Evolutionary conservation across 805 yeast genomes (phyloP), one percentile per base, ranked within the genome.

Genomic region (Schwanniomyces yamadae): DNA sequence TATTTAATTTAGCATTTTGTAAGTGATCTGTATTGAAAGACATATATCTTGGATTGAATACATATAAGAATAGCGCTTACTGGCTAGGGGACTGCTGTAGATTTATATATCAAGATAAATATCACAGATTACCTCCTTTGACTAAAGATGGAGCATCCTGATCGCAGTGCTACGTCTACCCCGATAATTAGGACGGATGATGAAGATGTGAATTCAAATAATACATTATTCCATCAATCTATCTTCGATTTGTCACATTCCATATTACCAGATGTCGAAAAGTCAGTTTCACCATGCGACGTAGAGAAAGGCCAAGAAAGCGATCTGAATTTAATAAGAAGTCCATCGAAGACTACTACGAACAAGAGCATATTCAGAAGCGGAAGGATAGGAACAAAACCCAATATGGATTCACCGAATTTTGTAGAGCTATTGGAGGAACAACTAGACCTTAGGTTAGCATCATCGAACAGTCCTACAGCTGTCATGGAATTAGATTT

Each of bases 401-500:
- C 36, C 3, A 31, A 27, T n/a, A 25, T 36, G 31, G 35, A 33
- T 15, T 27, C 23, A 9, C 37, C 37, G 15, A 19, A 34, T 18
- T 40, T 38, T 33, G 50, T 56, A 3, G 45, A 51, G 9, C 33
- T 55, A n/a, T 44, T 59, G 12, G 66, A 65, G 31, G 74, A 66
- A 28, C 74, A 73, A 38, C 65, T 75, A 11, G 87, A 82, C 44
- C 59, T 83, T 34, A 64, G 71, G 10, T 57, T 75, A 19, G 89
- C 89, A 0, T 78, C 84, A n/a, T 72, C 82, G 1, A 71, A 74
- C 41, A 82, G 80, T 43, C 84, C 86, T 1, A 81, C 87, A 9
- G 79, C 82, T n/a, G 82, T 91, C 3, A 63, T 91, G 61, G 99
- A 91, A 59, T 63, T 93, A 42, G 90, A 83, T 50, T 61, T 88